phyloP scores from a whole-genome alignment of 345 rosid species.

The Citrus mangshanensis region DNA sequence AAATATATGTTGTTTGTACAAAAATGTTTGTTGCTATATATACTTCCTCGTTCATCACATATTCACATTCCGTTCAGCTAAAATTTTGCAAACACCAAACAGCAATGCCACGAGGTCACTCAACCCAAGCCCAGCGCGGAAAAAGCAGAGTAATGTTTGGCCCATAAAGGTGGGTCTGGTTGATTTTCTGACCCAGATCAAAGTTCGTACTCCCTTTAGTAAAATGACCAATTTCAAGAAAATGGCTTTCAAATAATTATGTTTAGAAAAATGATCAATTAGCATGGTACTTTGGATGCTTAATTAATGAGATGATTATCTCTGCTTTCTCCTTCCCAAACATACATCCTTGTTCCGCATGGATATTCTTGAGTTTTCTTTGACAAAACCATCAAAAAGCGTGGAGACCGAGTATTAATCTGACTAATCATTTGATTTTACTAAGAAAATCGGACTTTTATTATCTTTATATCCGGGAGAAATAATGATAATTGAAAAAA shows the following conservation, averaged over 20 bases:
- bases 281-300: constrained; percentile 13
- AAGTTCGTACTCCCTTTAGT: no score
- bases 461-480: background rate
- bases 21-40: background rate
- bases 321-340: constrained; percentile 8
- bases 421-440: constrained; percentile 1
- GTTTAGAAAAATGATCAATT: background rate
- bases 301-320: constrained; percentile 9
- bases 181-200: background rate
- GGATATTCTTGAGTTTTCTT: background rate
- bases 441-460: background rate
- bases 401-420: background rate
- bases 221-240: background rate
- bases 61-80: background rate
- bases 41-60: background rate
- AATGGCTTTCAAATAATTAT: background rate
- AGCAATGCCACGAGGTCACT: background rate
- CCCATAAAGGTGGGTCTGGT: background rate
- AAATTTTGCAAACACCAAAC: background rate
- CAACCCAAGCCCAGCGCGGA: background rate
- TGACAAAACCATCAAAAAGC: background rate
- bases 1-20: no score
- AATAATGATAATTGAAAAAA: background rate
- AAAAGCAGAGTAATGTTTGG: background rate
- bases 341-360: constrained; percentile 4